Conservation (phyloP, 345 rosid species). For the Brassica rapa region DNA sequence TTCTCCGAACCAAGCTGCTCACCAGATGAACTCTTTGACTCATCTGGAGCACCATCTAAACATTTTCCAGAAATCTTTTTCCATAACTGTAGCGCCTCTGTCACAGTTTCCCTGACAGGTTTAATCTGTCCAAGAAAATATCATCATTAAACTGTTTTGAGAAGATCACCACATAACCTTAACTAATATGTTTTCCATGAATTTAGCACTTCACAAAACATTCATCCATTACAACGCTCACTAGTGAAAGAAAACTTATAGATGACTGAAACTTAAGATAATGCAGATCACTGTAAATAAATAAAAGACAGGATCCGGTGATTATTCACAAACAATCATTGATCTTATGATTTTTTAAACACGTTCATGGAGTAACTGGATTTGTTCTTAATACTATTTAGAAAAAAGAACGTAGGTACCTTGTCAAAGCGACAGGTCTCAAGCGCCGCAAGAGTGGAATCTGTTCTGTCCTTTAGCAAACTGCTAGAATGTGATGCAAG, state of each 20-base stretch:
- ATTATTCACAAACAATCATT: constrained; percentile 1
- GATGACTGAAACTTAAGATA: constrained; percentile 14
- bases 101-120: constrained; percentile 93
- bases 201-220: constrained; percentile 10
- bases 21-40: constrained; percentile 58
- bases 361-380: neutral
- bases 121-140: constrained; percentile 62
- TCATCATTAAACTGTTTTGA: constrained; percentile 25
- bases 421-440: constrained; percentile 94
- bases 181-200: constrained; percentile 11
- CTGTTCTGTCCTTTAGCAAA: constrained; percentile 62
- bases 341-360: constrained; percentile 18
- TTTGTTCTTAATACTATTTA: constrained; percentile 4
- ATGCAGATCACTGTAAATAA: constrained; percentile 4
- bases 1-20: constrained; percentile 56
- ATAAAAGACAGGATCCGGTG: neutral
- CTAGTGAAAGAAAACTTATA: neutral
- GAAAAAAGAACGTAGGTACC: constrained; percentile 48
- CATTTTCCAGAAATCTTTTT: constrained; percentile 80
- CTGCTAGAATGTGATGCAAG: constrained; percentile 77
- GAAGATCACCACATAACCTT: constrained; percentile 3
- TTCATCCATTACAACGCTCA: neutral
- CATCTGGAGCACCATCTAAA: constrained; percentile 62
- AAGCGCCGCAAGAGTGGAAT: constrained; percentile 67
- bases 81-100: constrained; percentile 92